Percentiles rank a stretch among this genome's conserved stretches.
Conservation (phyloP, 225 moss, liverwort and hornwort species). For the Pseudisothecium myosuroides region DNA sequence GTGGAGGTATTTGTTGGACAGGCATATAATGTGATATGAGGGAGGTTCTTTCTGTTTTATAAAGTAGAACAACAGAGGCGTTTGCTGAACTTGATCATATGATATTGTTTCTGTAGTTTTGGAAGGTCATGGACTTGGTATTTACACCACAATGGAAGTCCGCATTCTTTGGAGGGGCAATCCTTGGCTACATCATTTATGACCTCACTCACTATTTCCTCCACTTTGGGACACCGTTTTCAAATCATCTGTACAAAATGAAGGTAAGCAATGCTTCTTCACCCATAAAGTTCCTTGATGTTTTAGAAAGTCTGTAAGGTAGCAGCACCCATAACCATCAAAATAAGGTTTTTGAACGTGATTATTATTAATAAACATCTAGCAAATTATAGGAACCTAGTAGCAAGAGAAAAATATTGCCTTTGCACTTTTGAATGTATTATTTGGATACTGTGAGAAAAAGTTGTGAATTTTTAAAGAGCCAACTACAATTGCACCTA, state of each 20-base stretch:
- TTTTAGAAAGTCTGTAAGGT: too few relatives aligned
- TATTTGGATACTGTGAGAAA: too few relatives aligned
- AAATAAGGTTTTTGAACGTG: too few relatives aligned
- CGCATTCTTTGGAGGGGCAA: slow-evolving; percentile 59
- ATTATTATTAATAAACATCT: too few relatives aligned
- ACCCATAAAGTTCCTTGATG: too few relatives aligned
- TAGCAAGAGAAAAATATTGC: too few relatives aligned
- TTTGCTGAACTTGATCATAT: background rate
- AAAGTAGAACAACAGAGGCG: background rate
- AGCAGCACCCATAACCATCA: too few relatives aligned
- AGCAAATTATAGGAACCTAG: too few relatives aligned
- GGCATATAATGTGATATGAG: background rate
- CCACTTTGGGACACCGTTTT: slow-evolving; percentile 67
- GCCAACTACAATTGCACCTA: too few relatives aligned
- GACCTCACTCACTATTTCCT: slow-evolving; percentile 81
- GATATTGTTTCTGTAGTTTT: slow-evolving; percentile 11
- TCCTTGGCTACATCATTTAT: slow-evolving; percentile 73
- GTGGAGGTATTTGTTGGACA: background rate
- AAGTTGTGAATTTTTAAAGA: too few relatives aligned
- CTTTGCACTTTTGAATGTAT: too few relatives aligned
- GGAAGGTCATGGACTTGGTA: slow-evolving; percentile 22
- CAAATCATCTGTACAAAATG: slow-evolving; percentile 33
- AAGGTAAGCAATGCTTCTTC: slow-evolving; percentile 23
- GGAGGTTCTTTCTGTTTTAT: background rate
- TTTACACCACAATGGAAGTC: slow-evolving; percentile 13